These are phyloP conservation scores for Aspergillus leporis DNA, from an alignment of 495 filamentous ascomycete genomes.

Conservation along the genomic window DNA sequence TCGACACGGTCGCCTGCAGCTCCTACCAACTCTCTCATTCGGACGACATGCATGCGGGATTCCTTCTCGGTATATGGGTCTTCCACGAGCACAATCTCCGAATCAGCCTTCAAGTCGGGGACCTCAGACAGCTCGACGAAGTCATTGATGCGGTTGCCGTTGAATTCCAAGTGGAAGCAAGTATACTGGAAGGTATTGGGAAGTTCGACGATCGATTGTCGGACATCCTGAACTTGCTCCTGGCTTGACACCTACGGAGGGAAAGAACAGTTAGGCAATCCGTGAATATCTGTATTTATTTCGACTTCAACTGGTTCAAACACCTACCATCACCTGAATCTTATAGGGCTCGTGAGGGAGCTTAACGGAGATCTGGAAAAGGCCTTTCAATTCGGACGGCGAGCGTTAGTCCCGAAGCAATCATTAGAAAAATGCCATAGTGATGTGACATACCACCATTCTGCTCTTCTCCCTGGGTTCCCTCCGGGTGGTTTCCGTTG, in stretches of 20 bases:
- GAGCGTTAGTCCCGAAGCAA: neutral
- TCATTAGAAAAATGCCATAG: too few species aligned
- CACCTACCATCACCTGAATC: conserved; percentile 77
- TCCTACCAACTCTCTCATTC: conserved; percentile 89
- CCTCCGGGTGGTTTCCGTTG: conserved; percentile 38
- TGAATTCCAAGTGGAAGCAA: conserved; percentile 95
- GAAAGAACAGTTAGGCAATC: conserved; percentile 19
- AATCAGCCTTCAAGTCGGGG: conserved; percentile 68
- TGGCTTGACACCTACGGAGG: conserved; percentile 74
- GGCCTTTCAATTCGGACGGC: conserved; percentile 37
- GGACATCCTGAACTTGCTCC: conserved; percentile 96
- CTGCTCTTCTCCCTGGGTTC: conserved; percentile 39
- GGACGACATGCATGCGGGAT: conserved; percentile 88
- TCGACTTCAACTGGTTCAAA: conserved; percentile 1
- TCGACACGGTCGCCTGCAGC: conserved; percentile 87
- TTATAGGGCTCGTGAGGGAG: conserved; percentile 79
- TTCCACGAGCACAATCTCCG: conserved; percentile 80
- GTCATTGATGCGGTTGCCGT: conserved; percentile 86
- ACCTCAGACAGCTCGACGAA: conserved; percentile 93
- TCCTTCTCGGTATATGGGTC: conserved; percentile 99
- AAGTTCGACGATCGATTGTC: conserved; percentile 92
- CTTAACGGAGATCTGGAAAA: conserved; percentile 81
- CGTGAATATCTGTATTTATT: neutral
- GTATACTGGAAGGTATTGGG: conserved; percentile 96
- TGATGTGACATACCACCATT: conserved; percentile 37